Evolutionary conservation across 176 grass and related monocot species (phyloP).

Genomic region (Aechmea fasciata): DNA sequence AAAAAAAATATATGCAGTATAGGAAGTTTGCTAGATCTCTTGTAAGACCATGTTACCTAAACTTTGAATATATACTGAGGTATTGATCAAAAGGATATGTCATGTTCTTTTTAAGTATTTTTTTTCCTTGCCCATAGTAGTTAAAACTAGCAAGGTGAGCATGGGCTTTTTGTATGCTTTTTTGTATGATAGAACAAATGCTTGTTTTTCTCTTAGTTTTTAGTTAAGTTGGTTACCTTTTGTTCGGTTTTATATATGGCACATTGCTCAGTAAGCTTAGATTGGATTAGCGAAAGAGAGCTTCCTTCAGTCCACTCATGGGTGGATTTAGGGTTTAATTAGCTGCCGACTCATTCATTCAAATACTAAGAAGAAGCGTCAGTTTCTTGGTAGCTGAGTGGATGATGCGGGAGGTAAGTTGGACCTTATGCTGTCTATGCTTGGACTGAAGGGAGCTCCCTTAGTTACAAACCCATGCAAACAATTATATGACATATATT

Average conservation of each 20-base stretch:
- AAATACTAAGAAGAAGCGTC: constrained; percentile 26
- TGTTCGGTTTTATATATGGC: not conserved
- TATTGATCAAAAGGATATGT: too few relatives aligned
- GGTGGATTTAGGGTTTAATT: constrained; percentile 50
- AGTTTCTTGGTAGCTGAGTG: constrained; percentile 56
- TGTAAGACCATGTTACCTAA: too few relatives aligned
- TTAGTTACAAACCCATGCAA: constrained; percentile 14
- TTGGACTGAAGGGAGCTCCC: constrained; percentile 99
- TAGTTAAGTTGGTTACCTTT: not conserved
- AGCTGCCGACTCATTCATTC: constrained; percentile 86
- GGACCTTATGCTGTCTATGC: constrained; percentile 43
- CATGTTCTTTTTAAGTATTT: too few relatives aligned
- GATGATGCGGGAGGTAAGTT: constrained; percentile 72
- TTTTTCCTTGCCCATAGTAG: too few relatives aligned
- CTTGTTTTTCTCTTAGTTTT: not conserved
- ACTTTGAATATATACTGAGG: too few relatives aligned
- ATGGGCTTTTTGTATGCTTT: too few relatives aligned
- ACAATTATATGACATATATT: not conserved
- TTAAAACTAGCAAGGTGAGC: too few relatives aligned
- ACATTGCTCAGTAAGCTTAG: not conserved
- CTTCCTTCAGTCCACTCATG: constrained; percentile 89
- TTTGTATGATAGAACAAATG: too few relatives aligned
- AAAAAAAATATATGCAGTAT: too few relatives aligned
- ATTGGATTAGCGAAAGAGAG: constrained; percentile 36
- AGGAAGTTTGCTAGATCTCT: too few relatives aligned